Conservation (phyloP, 2,329 filamentous ascomycete genomes). For the Eutypa lata region DNA sequence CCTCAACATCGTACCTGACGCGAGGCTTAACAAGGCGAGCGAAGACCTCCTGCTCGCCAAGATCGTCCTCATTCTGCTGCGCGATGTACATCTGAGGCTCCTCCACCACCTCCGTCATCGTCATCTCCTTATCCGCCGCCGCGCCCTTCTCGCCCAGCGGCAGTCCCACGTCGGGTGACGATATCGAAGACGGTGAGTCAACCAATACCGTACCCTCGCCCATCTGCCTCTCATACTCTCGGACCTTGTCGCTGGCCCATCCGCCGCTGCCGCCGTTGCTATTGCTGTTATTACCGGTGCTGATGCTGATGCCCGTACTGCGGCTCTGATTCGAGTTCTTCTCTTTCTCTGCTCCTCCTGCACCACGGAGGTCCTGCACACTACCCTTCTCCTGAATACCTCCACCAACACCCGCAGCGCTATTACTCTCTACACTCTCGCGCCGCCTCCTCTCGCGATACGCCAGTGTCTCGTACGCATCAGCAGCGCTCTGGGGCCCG, state of each 20-base stretch:
- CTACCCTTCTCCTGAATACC: constrained; percentile 44
- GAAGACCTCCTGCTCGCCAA: constrained; percentile 78
- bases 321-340: constrained; percentile 18
- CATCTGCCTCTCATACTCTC: constrained; percentile 72
- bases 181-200: constrained; percentile 21
- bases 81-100: constrained; percentile 36
- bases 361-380: constrained; percentile 37
- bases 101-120: constrained; percentile 14
- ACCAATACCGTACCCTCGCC: constrained; percentile 55
- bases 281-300: constrained; percentile 8
- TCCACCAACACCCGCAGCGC: constrained; percentile 29
- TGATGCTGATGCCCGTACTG: constrained; percentile 6
- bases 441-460: constrained; percentile 69
- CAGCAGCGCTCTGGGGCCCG: constrained; percentile 91
- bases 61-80: constrained; percentile 49
- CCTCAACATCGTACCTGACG: constrained; percentile 96
- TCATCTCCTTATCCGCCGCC: too few relatives aligned
- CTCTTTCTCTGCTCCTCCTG: constrained; percentile 27
- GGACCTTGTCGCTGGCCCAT: constrained; percentile 40
- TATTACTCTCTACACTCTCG: constrained; percentile 53
- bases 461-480: constrained; percentile 92
- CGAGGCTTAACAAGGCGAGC: constrained; percentile 78
- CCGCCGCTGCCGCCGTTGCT: constrained; percentile 37
- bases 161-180: too few relatives aligned
- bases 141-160: too few relatives aligned